Evolutionary conservation across 2,329 filamentous ascomycete species (phyloP).

Genomic region (Colletotrichum agaves): DNA sequence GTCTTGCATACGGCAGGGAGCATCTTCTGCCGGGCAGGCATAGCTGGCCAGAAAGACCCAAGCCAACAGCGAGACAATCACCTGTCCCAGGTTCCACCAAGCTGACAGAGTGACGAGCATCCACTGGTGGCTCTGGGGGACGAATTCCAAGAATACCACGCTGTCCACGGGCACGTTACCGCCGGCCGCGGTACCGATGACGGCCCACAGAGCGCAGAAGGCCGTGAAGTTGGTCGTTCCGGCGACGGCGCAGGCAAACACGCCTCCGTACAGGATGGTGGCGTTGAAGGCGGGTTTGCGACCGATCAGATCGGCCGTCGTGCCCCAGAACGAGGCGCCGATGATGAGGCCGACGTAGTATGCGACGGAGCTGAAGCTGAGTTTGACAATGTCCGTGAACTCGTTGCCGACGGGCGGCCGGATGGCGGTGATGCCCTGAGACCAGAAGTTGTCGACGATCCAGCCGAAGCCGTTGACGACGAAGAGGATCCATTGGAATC

Average conservation of each 20-base stretch:
- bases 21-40: slow-evolving; percentile 49
- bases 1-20: slow-evolving; percentile 49
- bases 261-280: slow-evolving; percentile 55
- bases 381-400: slow-evolving; percentile 45
- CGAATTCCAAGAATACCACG: slow-evolving; percentile 63
- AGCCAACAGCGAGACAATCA: slow-evolving; percentile 56
- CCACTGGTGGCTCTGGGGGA: slow-evolving; percentile 59
- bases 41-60: slow-evolving; percentile 56
- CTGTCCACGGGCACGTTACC: slow-evolving; percentile 64
- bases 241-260: slow-evolving; percentile 69
- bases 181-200: slow-evolving; percentile 55
- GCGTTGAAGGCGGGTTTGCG: slow-evolving; percentile 57
- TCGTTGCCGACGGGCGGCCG: slow-evolving; percentile 48
- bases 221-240: slow-evolving; percentile 68
- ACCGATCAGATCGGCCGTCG: slow-evolving; percentile 53
- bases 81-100: slow-evolving; percentile 65
- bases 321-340: slow-evolving; percentile 58
- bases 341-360: slow-evolving; percentile 56
- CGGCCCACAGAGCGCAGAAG: slow-evolving; percentile 65
- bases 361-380: slow-evolving; percentile 50
- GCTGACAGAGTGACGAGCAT: slow-evolving; percentile 57
- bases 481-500: slow-evolving; percentile 56
- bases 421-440: slow-evolving; percentile 49
- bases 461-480: slow-evolving; percentile 59
- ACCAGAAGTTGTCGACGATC: slow-evolving; percentile 57